A percentile compares a stretch with the other conserved stretches of the same genome.
Evolutionary conservation across 2,329 filamentous ascomycete genomes (phyloP).

Genomic region (Corynespora cassiicola): DNA sequence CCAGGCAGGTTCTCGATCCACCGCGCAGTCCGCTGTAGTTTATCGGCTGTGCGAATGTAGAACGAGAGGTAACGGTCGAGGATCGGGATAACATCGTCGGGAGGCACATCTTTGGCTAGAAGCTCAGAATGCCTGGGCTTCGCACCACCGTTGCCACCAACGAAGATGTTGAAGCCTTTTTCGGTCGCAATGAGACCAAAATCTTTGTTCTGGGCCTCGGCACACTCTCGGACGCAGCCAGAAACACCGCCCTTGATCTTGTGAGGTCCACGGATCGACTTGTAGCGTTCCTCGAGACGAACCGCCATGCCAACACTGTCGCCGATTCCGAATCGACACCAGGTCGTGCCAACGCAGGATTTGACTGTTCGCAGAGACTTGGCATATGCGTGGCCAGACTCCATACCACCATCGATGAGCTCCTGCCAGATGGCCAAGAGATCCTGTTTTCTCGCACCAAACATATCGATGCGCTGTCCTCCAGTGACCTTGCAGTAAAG

Average conservation of each 20-base stretch:
- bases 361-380: slow-evolving; percentile 90
- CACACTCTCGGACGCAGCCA: slow-evolving; percentile 90
- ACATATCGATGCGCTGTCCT: slow-evolving; percentile 91
- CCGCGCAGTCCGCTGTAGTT: slow-evolving; percentile 84
- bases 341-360: slow-evolving; percentile 88
- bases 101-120: slow-evolving; percentile 83
- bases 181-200: slow-evolving; percentile 92
- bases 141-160: slow-evolving; percentile 87
- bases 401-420: slow-evolving; percentile 83
- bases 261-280: slow-evolving; percentile 86
- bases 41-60: slow-evolving; percentile 92
- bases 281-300: slow-evolving; percentile 86
- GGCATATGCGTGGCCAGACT: slow-evolving; percentile 89
- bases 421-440: slow-evolving; percentile 81
- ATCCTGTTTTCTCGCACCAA: slow-evolving; percentile 88
- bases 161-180: slow-evolving; percentile 92
- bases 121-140: slow-evolving; percentile 84
- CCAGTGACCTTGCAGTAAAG: slow-evolving; percentile 94
- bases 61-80: slow-evolving; percentile 90
- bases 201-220: slow-evolving; percentile 91
- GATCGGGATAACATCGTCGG: slow-evolving; percentile 81
- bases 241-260: slow-evolving; percentile 92
- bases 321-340: slow-evolving; percentile 88
- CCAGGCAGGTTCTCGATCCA: slow-evolving; percentile 88
- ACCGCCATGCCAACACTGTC: slow-evolving; percentile 93